phyloP scores from a whole-genome alignment of 2,329 filamentous ascomycete species.

The Phialophora chinensis region DNA sequence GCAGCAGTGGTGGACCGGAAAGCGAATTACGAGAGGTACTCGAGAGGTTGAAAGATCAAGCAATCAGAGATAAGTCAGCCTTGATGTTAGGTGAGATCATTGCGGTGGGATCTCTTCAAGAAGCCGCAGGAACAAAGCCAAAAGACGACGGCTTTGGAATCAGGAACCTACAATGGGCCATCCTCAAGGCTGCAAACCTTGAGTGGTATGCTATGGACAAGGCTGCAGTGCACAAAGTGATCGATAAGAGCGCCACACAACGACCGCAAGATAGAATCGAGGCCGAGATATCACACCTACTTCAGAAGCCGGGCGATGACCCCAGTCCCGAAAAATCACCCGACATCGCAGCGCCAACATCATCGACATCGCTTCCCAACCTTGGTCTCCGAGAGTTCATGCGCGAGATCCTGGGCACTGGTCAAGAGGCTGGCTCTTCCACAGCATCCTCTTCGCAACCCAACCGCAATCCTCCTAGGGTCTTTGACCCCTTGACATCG shows the following conservation, averaged over 20 bases:
- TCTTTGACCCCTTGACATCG: conserved; percentile 7
- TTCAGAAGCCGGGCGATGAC: not conserved
- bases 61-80: conserved; percentile 20
- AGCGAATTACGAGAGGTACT: conserved; percentile 31
- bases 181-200: conserved; percentile 66
- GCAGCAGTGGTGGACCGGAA: conserved; percentile 41
- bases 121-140: conserved; percentile 49
- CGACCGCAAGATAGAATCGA: conserved; percentile 7
- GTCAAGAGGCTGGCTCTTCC: not conserved
- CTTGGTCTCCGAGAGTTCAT: conserved; percentile 29
- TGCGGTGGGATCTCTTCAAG: conserved; percentile 35
- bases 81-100: conserved; percentile 43
- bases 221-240: conserved; percentile 23
- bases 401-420: conserved; percentile 26
- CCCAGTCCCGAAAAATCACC: not conserved
- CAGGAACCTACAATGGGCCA: conserved; percentile 67
- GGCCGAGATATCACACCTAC: conserved; percentile 17
- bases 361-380: not conserved
- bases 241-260: conserved; percentile 19
- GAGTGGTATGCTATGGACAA: conserved; percentile 48
- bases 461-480: conserved; percentile 6
- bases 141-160: conserved; percentile 60
- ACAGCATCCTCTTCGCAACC: not conserved
- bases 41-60: conserved; percentile 20
- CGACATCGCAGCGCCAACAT: not conserved